Conservation (phyloP, 768 basidiomycete genomes). For the Trichaptum fuscoviolaceum region DNA sequence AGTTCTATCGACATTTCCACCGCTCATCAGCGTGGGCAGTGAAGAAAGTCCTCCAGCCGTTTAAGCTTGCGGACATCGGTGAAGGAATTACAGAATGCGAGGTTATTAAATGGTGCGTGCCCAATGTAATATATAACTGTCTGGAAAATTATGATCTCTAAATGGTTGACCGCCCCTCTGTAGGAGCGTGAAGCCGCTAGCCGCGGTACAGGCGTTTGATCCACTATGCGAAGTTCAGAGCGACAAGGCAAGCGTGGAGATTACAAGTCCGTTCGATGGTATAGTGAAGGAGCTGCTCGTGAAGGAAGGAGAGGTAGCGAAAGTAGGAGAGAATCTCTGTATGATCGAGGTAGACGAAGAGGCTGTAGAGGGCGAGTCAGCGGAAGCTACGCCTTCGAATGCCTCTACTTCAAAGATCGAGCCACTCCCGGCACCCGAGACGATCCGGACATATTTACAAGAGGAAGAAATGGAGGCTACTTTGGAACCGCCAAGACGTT, state of each 20-base stretch:
- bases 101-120: conserved; percentile 74
- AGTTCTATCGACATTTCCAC: conserved; percentile 27
- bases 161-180: not conserved
- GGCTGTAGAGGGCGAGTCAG: conserved; percentile 15
- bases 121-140: conserved; percentile 18
- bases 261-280: conserved; percentile 83
- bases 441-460: not conserved
- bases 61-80: conserved; percentile 82
- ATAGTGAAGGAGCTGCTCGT: conserved; percentile 67
- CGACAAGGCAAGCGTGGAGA: conserved; percentile 89
- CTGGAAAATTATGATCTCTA: conserved; percentile 15
- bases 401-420: conserved; percentile 14
- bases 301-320: conserved; percentile 76
- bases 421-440: not conserved
- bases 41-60: conserved; percentile 44
- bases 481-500: conserved; percentile 21
- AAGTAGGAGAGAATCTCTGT: conserved; percentile 76
- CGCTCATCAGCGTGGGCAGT: conserved; percentile 26
- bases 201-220: conserved; percentile 52
- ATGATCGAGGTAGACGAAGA: conserved; percentile 77
- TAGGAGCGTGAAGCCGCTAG: conserved; percentile 59
- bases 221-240: conserved; percentile 80
- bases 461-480: not conserved
- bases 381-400: conserved; percentile 13
- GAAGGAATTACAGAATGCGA: conserved; percentile 92